Evolutionary conservation across 805 yeast species (phyloP), one percentile per base, ranked within the genome.

Genomic region (Candida tibetensis): DNA sequence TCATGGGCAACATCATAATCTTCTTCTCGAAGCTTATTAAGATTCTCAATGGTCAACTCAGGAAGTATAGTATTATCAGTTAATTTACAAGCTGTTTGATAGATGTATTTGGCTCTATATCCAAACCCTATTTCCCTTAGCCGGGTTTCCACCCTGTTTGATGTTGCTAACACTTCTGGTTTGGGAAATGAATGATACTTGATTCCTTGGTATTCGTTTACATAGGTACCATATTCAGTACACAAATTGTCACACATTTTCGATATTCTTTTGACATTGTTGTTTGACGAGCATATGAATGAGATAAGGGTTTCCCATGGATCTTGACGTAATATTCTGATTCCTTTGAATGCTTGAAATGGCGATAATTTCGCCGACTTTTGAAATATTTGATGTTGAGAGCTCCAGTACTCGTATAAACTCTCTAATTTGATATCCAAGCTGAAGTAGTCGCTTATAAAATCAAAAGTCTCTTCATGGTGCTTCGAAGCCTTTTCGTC

Each of bases 251-350:
- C 87, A 58, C 96, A 93, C 96, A 93, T 89, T 51, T 83, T 82
- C 2, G 95, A 84, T 32, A 93, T 93, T 26, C 99, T 71, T 53
- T 91, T 88, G 37, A 93, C 93, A 53, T 93, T 93, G 62, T 93
- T 93, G 60, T 93, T 93, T n/a, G 95, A 82, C 2, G 96, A 87
- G 62, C 98, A 93, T 8, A 93, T 93, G 47, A 91, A 93, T 2
- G 93, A 85, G 14, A 91, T 66, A 31, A 89, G 66, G 30, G 91
- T 88, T 49, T 93, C 99, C 98, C 98, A 93, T 0, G 99, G 98
- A 47, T 91, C 96, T 58, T 93, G 98, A 26, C 90, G 72, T 18
- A 93, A 71, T 45, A 91, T 87, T 21, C 99, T 66, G 14, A 91
- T 80, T 0, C 97, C 98, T 3, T 68, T 68, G 39, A 79, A 78